Evolutionary conservation across 495 filamentous ascomycete species (phyloP), one percentile per base, ranked within the genome.

Genomic region (Xylaria flabelliformis): DNA sequence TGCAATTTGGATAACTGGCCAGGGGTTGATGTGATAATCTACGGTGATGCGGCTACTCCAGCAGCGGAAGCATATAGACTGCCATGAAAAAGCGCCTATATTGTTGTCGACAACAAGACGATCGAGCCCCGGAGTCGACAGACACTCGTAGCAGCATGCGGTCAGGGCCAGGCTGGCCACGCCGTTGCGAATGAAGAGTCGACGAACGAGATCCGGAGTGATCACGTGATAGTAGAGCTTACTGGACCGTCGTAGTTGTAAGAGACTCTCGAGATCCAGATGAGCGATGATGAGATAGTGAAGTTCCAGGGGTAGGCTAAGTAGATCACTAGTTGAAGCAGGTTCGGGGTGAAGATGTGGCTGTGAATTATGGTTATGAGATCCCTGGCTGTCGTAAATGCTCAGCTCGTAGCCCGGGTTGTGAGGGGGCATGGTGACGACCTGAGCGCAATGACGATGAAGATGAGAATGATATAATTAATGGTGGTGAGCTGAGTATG

Each of bases 51-150:
- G 77, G 41, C 64, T 72, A 17, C 76, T 73, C 77, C 77, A 79
- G 50, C 77, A 79, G 24, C 76, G 77, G 24, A 79, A 79, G 55
- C 77, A 79, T 41, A 79, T 70, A 59, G 77, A 76, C 69, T 70
- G 75, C 77, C 77, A 79, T 48, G 32, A 41, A 58, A 42, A 74
- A 51, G 67, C 29, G 36, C 46, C 65, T 24, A 70, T 34, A 64
- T 69, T 71, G 51, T 71, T 72, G 59, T 79, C 76, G 21, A 79
- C 44, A n/a, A 79, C 74, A 7, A 79, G 66, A 26, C 75, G 77
- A 69, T 79, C 77, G 41, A 74, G 71, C n/a, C 77, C 77, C 17
- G 77, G 77, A 50, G 74, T 73, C 34, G 72, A 76, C 32, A 79
- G 72, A 50, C 77, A 79, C 48, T 76, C 68, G 34, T 64, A 74